Evolutionary conservation across 2,329 filamentous ascomycete species (phyloP), one percentile per base, ranked within the genome.

Genomic region (Ceratocystis alfenasii): DNA sequence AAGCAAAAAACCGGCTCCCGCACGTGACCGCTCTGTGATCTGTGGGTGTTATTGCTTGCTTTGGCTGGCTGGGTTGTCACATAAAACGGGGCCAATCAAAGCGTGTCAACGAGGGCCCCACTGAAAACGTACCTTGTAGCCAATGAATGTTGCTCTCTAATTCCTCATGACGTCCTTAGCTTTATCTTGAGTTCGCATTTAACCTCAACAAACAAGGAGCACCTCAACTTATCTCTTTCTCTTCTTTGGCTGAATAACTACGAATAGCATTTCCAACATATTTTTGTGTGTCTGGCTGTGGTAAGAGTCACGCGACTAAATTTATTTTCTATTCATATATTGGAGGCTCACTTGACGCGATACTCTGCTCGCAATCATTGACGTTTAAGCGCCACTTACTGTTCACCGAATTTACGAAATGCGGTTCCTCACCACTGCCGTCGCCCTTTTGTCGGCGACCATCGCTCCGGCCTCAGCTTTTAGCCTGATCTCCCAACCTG

Each of bases 391-490:
- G 7, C 20, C 33, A 36, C 20, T n/a, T 41, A 41, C 36, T 15
- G 36, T 8, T 57, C 53, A 17, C 25, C 15, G 33, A 36, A 15
- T 25, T 59, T 30, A 30, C 55, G 28, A 62, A 33, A 67, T 67
- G 66, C 66, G 63, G 41, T 36, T 67, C 12, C 33, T 76, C 70
- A 72, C 73, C 57, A 72, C 77, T 65, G 73, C 78, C 69, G 72
- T 80, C 69, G 77, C 78, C 68, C 76, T 79, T 66, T 72, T 83
- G 67, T 74, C 78, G 65, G 75, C 75, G 73, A 73, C 77, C 73
- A 71, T 79, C 69, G 76, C 76, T 64, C 77, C 80, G 66, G 78
- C 78, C 62, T 72, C 74, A 69, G 79, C 76, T 66, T 66, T 74
- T 65, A 83, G 78, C 71, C 75, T 78, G 73, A 72, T 74, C 70